Evolutionary conservation across 1,284 basidiomycete species (phyloP).

Genomic region (Mycena sp.): DNA sequence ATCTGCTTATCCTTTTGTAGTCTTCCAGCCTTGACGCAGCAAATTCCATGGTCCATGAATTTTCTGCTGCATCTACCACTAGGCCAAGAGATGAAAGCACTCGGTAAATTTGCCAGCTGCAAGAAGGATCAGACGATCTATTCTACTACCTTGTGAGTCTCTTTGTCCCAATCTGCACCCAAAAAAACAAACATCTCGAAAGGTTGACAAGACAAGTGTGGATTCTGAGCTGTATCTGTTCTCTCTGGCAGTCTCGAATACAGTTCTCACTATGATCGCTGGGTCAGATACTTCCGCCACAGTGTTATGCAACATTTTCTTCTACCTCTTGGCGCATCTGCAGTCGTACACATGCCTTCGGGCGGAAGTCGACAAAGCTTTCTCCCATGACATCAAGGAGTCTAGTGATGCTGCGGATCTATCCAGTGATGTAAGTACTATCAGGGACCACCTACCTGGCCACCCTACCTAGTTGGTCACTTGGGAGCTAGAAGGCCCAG

Average conservation of each 20-base stretch:
- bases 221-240: conserved; percentile 30
- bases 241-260: conserved; percentile 40
- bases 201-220: conserved; percentile 40
- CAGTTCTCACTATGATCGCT: conserved; percentile 46
- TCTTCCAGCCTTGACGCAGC: conserved; percentile 16
- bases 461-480: no score
- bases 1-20: neutral
- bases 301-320: conserved; percentile 37
- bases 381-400: conserved; percentile 16
- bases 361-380: conserved; percentile 36
- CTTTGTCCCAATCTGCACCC: neutral
- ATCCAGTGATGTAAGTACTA: conserved; percentile 36
- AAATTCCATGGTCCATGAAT: conserved; percentile 37
- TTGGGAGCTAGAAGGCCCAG: no score
- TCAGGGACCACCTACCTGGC: no score
- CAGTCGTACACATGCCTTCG: conserved; percentile 34
- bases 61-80: conserved; percentile 29
- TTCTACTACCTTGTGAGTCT: conserved; percentile 47
- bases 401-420: conserved; percentile 10
- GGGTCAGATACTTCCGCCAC: conserved; percentile 45
- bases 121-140: conserved; percentile 46
- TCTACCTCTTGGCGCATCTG: conserved; percentile 43
- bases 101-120: conserved; percentile 33
- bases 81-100: conserved; percentile 24
- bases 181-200: neutral